Percentiles rank a stretch among this genome's conserved stretches.
Conservation (phyloP, 805 yeast species). For the Yamadazyma paraphyllophila region DNA sequence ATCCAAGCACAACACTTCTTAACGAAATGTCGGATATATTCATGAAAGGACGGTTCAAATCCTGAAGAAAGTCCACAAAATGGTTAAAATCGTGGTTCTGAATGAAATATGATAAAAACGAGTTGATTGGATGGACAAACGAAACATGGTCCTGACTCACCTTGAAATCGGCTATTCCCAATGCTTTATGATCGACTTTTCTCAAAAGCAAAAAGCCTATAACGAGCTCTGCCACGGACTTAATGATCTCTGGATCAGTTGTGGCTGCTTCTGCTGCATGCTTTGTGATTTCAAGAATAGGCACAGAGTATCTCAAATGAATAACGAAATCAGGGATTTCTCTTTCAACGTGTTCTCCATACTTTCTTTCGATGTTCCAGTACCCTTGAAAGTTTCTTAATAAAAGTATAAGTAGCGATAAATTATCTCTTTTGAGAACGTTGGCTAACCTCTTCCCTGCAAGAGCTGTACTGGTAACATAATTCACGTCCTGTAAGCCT, state of each 20-base stretch:
- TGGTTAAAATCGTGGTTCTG: constrained; percentile 28
- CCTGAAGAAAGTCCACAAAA: constrained; percentile 15
- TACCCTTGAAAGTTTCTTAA: constrained; percentile 57
- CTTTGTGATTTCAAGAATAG: constrained; percentile 42
- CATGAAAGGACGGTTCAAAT: constrained; percentile 34
- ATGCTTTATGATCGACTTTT: constrained; percentile 20
- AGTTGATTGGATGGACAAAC: constrained; percentile 58
- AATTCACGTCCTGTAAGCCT: constrained; percentile 31
- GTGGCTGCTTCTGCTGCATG: constrained; percentile 24
- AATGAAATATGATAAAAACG: constrained; percentile 49
- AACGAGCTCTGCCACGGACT: constrained; percentile 32
- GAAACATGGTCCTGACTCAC: constrained; percentile 54
- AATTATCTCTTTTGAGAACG: constrained; percentile 29
- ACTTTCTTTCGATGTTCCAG: constrained; percentile 53
- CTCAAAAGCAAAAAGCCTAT: constrained; percentile 28
- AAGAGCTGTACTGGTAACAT: background rate
- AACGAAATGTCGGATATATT: constrained; percentile 56
- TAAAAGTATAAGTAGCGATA: constrained; percentile 44
- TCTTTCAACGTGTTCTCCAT: constrained; percentile 66
- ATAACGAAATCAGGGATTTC: constrained; percentile 52
- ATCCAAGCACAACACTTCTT: constrained; percentile 56
- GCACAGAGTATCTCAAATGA: constrained; percentile 49
- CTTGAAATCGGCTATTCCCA: constrained; percentile 33
- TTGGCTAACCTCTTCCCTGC: background rate
- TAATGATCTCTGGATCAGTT: constrained; percentile 15